phyloP scores from a whole-genome alignment of 768 basidiomycete species.

The Chalciporus piperatus region DNA sequence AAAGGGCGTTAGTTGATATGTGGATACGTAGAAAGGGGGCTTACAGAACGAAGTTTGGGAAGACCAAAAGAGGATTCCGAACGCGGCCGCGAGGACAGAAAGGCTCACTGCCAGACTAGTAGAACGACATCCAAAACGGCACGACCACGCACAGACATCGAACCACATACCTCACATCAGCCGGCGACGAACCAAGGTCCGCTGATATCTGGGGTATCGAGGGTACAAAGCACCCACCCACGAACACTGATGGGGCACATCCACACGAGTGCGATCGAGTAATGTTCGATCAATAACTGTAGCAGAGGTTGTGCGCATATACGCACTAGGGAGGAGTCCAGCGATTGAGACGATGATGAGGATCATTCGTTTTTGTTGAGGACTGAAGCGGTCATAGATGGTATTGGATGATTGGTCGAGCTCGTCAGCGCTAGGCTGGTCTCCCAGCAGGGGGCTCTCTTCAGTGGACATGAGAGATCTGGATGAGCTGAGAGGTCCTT shows the following conservation, averaged over 20 bases:
- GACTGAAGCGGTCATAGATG: constrained; percentile 60
- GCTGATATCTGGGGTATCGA: constrained; percentile 70
- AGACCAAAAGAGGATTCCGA: constrained; percentile 52
- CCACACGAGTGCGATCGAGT: neutral
- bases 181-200: constrained; percentile 56
- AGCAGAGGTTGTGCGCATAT: neutral
- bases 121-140: neutral
- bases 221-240: constrained; percentile 67
- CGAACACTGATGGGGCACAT: constrained; percentile 50
- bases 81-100: constrained; percentile 42
- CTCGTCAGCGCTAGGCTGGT: constrained; percentile 1
- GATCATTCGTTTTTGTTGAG: constrained; percentile 49
- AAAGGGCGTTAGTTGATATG: neutral
- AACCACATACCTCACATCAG: constrained; percentile 50
- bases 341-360: constrained; percentile 56
- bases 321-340: constrained; percentile 62
- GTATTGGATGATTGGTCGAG: constrained; percentile 19
- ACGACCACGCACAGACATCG: neutral
- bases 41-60: constrained; percentile 50
- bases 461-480: constrained; percentile 31
- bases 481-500: too few species aligned
- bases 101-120: constrained; percentile 50
- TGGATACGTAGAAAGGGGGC: constrained; percentile 15
- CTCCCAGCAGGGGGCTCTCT: constrained; percentile 26
- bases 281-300: neutral